Percentiles rank a stretch among this genome's conserved stretches.
Evolutionary conservation across 2,329 filamentous ascomycete species (phyloP).

Genomic region (Sporothrix sp.): DNA sequence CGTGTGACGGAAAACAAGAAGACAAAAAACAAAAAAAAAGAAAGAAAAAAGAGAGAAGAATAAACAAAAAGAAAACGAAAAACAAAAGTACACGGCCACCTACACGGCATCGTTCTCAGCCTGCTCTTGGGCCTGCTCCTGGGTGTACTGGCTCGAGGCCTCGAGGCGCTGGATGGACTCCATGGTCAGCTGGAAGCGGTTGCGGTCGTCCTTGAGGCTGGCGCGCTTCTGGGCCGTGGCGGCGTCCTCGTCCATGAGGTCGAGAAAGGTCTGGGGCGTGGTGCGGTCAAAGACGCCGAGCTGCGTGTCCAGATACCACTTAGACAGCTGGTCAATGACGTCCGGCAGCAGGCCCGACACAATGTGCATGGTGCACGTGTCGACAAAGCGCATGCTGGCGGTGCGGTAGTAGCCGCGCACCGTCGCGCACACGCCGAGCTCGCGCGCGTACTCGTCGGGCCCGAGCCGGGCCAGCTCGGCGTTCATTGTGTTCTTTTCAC

Average conservation of each 20-base stretch:
- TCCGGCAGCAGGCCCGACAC: constrained; percentile 40
- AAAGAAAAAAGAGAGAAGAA: not conserved
- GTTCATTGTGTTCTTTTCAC: constrained; percentile 35
- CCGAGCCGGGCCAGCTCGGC: constrained; percentile 39
- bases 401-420: constrained; percentile 61
- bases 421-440: constrained; percentile 53
- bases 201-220: constrained; percentile 25
- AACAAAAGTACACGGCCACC: too few relatives aligned
- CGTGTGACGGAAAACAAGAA: not conserved
- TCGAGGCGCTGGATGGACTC: constrained; percentile 28
- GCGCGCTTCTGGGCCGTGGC: constrained; percentile 24
- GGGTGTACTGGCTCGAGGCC: constrained; percentile 1
- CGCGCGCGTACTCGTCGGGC: constrained; percentile 46
- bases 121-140: not conserved
- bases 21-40: not conserved
- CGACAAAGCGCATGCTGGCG: constrained; percentile 54
- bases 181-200: constrained; percentile 27
- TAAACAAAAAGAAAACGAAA: not conserved
- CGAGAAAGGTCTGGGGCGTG: constrained; percentile 20
- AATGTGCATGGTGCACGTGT: constrained; percentile 40
- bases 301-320: constrained; percentile 33
- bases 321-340: constrained; percentile 30
- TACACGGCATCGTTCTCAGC: too few relatives aligned
- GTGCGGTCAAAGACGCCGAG: constrained; percentile 30
- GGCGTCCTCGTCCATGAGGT: constrained; percentile 30